These are phyloP conservation scores for Podosphaera fusca DNA, from an alignment of 2,329 filamentous ascomycete species.

Conservation along the genomic window DNA sequence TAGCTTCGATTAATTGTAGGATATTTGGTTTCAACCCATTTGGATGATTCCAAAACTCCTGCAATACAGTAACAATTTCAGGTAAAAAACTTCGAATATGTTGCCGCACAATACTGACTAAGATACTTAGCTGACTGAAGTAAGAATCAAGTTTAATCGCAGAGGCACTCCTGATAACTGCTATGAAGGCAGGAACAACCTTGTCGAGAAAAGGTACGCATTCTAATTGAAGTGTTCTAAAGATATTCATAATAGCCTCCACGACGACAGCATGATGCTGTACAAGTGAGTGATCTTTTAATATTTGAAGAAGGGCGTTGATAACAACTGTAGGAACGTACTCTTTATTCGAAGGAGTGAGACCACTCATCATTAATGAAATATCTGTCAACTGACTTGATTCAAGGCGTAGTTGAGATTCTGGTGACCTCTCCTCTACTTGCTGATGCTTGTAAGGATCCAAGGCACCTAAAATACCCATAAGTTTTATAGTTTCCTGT, in stretches of 20 bases:
- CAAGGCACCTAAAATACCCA: constrained; percentile 83
- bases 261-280: constrained; percentile 88
- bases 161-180: constrained; percentile 65
- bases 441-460: constrained; percentile 95
- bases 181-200: constrained; percentile 82
- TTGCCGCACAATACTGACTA: constrained; percentile 87
- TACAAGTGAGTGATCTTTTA: constrained; percentile 72
- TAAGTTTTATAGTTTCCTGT: constrained; percentile 86
- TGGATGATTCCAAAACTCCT: constrained; percentile 73
- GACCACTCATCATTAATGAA: constrained; percentile 88
- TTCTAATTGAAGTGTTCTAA: constrained; percentile 84
- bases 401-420: constrained; percentile 45
- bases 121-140: constrained; percentile 82
- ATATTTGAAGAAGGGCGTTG: constrained; percentile 74
- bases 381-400: constrained; percentile 64
- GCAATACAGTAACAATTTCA: constrained; percentile 64
- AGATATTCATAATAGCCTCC: constrained; percentile 96
- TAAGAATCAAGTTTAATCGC: constrained; percentile 71
- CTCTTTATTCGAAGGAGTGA: constrained; percentile 91
- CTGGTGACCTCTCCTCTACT: constrained; percentile 71
- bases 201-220: constrained; percentile 86
- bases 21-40: constrained; percentile 75
- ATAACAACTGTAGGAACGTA: constrained; percentile 98
- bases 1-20: constrained; percentile 74
- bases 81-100: constrained; percentile 83